phyloP scores from a whole-genome alignment of 2,329 filamentous ascomycete species.

The Amesomyces nigricolor region DNA sequence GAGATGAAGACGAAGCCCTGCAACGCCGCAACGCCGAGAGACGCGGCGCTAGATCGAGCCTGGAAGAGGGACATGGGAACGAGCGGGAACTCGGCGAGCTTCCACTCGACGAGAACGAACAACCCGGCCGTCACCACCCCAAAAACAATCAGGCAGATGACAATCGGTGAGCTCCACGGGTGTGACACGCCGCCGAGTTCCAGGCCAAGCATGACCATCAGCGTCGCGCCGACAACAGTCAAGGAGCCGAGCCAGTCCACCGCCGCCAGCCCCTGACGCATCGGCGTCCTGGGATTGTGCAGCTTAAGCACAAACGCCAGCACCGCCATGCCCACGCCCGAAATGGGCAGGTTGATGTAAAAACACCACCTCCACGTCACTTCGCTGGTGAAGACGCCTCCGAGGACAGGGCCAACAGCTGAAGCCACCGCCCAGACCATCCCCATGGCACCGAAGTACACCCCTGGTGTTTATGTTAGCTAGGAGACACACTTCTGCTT shows the following conservation, averaged over 20 bases:
- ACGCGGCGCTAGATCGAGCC: constrained; percentile 50
- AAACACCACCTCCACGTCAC: constrained; percentile 57
- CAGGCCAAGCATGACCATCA: constrained; percentile 66
- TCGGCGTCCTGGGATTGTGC: constrained; percentile 59
- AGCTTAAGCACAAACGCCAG: constrained; percentile 59
- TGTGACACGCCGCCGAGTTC: constrained; percentile 60
- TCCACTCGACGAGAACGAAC: constrained; percentile 58
- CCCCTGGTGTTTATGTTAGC: constrained; percentile 25
- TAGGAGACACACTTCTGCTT: not conserved
- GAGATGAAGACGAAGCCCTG: constrained; percentile 57
- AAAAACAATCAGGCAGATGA: constrained; percentile 59
- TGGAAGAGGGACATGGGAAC: constrained; percentile 61
- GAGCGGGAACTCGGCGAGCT: constrained; percentile 59
- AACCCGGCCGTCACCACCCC: constrained; percentile 44
- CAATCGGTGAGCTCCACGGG: constrained; percentile 56
- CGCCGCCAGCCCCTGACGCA: constrained; percentile 55
- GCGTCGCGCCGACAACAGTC: constrained; percentile 55
- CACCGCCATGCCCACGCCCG: constrained; percentile 51
- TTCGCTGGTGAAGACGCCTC: constrained; percentile 59
- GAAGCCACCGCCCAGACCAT: constrained; percentile 62
- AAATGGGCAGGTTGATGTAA: constrained; percentile 42
- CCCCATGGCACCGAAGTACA: constrained; percentile 59
- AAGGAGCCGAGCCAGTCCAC: constrained; percentile 57
- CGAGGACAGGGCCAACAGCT: constrained; percentile 54
- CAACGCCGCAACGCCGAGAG: constrained; percentile 42